Evolutionary conservation across 2,329 filamentous ascomycete species (phyloP).

Genomic region (Lachnellula subtilissima): DNA sequence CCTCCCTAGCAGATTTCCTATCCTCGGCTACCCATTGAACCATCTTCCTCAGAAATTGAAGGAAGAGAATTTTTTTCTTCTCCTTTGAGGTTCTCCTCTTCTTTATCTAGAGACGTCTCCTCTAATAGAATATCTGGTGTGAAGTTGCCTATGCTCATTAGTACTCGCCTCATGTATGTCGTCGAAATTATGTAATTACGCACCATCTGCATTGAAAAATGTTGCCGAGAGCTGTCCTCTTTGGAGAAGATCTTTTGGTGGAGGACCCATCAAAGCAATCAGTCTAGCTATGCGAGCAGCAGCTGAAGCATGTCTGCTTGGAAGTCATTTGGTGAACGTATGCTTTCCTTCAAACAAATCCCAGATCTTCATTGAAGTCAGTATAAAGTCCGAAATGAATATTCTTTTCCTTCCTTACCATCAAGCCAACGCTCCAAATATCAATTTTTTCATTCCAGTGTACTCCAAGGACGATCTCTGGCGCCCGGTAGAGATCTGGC

Average conservation of each 20-base stretch:
- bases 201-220: too few species aligned
- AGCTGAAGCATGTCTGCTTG: background rate
- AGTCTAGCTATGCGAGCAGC: background rate
- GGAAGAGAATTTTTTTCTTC: too few species aligned
- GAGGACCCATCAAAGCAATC: background rate
- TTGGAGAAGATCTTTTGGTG: background rate
- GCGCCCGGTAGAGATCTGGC: constrained; percentile 24
- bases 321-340: background rate
- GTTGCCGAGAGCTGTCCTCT: too few species aligned
- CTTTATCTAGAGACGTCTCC: too few species aligned
- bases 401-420: constrained; percentile 18
- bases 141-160: too few species aligned
- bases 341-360: background rate
- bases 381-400: background rate
- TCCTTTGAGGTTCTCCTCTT: too few species aligned
- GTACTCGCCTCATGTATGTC: too few species aligned
- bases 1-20: too few species aligned
- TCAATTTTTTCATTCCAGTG: constrained; percentile 22
- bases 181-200: too few species aligned
- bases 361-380: background rate
- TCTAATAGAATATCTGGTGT: too few species aligned
- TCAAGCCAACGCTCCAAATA: constrained; percentile 26
- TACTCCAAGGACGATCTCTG: constrained; percentile 19
- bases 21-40: too few species aligned
- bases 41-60: too few species aligned